A percentile compares a stretch with the other conserved stretches of the same genome.
Conservation (phyloP, 1,284 basidiomycete genomes). For the Malassezia caprae region DNA sequence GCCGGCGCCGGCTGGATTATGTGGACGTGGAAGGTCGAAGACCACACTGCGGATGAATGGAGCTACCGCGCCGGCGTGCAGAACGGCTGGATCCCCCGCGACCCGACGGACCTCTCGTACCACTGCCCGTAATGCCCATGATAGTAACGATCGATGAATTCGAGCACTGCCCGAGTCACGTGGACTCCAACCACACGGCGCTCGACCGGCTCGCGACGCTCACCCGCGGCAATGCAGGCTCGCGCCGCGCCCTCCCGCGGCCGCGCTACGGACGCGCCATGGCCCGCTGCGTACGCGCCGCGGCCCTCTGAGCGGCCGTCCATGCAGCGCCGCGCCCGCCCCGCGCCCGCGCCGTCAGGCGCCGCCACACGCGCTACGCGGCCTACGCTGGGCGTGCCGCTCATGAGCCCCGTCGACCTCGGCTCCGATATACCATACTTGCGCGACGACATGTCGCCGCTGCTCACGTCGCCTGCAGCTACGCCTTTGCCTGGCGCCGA, state of each 20-base stretch:
- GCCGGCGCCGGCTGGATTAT: slow-evolving; percentile 62
- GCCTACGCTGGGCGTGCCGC: neutral
- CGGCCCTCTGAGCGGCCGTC: neutral
- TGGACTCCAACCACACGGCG: neutral
- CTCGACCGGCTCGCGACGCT: no score
- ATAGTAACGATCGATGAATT: neutral
- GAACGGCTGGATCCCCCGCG: slow-evolving; percentile 37
- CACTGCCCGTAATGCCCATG: neutral
- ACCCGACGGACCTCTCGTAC: slow-evolving; percentile 16
- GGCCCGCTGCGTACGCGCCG: neutral
- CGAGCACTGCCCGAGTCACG: neutral
- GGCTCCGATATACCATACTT: slow-evolving; percentile 3
- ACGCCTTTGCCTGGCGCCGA: neutral
- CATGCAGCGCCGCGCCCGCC: neutral
- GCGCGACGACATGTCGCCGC: neutral
- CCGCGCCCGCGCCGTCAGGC: neutral
- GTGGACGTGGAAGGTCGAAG: slow-evolving; percentile 69
- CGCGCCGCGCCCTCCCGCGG: neutral
- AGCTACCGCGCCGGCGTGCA: slow-evolving; percentile 43
- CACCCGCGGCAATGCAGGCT: neutral
- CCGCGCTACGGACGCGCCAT: neutral
- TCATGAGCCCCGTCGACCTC: neutral
- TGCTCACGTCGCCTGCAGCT: neutral
- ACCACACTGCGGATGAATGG: slow-evolving; percentile 39
- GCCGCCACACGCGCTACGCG: neutral